Conservation (phyloP, 2,329 filamentous ascomycete genomes). For the Verticillium dahliae region DNA sequence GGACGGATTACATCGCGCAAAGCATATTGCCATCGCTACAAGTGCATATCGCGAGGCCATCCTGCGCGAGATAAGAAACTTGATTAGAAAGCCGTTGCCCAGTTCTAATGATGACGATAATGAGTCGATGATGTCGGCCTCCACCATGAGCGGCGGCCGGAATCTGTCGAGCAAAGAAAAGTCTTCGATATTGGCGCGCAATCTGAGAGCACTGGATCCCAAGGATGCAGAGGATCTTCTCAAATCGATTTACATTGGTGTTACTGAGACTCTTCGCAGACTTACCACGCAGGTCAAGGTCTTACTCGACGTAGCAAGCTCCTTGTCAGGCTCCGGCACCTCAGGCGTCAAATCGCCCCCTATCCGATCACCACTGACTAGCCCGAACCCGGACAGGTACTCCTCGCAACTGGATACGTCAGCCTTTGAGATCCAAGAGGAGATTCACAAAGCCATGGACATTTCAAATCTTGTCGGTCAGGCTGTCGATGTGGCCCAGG, state of each 20-base stretch:
- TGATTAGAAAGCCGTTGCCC: conserved; percentile 80
- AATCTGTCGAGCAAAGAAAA: conserved; percentile 78
- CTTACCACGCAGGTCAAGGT: conserved; percentile 90
- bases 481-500: conserved; percentile 74
- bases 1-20: conserved; percentile 72
- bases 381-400: conserved; percentile 33
- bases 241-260: conserved; percentile 74
- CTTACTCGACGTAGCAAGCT: conserved; percentile 87
- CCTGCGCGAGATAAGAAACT: conserved; percentile 74
- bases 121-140: conserved; percentile 80
- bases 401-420: conserved; percentile 17
- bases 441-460: conserved; percentile 70
- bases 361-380: conserved; percentile 45
- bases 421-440: conserved; percentile 56
- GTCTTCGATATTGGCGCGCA: conserved; percentile 79
- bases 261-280: conserved; percentile 80
- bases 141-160: conserved; percentile 64
- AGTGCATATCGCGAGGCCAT: conserved; percentile 77
- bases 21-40: conserved; percentile 75
- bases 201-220: conserved; percentile 75
- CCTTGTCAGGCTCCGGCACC: conserved; percentile 41
- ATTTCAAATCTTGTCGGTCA: conserved; percentile 72
- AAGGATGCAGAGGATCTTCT: conserved; percentile 82
- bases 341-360: conserved; percentile 39
- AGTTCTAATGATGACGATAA: conserved; percentile 93